Evolutionary conservation across 306 rosid species (phyloP), one percentile per base, ranked within the genome.

Genomic region (Ochetophila trinervis): DNA sequence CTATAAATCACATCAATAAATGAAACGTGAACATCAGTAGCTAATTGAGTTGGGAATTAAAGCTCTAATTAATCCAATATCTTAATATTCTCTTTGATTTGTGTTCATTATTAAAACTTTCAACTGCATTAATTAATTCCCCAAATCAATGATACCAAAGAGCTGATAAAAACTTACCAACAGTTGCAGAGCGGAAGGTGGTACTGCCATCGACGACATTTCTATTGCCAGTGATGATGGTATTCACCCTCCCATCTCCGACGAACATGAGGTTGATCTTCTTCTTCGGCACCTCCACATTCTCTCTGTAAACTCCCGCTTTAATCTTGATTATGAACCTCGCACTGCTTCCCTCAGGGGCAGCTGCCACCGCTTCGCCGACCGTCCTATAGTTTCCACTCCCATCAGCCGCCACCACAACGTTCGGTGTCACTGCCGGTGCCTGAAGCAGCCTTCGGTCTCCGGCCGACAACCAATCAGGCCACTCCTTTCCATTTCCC

Each of bases 131-230:
- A n/a, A n/a, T n/a, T n/a, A n/a, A 27, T 27, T 27, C 32, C 4
- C 32, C 2, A 27, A 27, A 27, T 27, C 2, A 27, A 27, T 4
- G 32, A 27, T 27, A 27, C 2, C 32, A 4, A 27, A 27, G 32
- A 27, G 32, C 32, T 27, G 4, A 27, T 47, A 3, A 47, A 50
- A 3, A 16, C 67, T 21, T 36, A 69, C 74, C 74, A 16, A 69
- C 52, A 32, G 74, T 69, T 3, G 74, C 74, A 21, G 74, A 69
- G 4, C 49, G 20, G 35, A 69, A 69, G 34, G 74, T 69, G 23
- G 74, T 69, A 57, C 60, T 59, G 30, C 74, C 74, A 54, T 69
- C 74, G 14, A 69, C 67, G 2, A 69, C 74, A 69, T 69, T 69
- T 51, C 67, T 54, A 32, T 35, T 34, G 3, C 53, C 74, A 30